phyloP scores from a whole-genome alignment of 768 basidiomycete genomes.

The Erythrobasidium yunnanense region DNA sequence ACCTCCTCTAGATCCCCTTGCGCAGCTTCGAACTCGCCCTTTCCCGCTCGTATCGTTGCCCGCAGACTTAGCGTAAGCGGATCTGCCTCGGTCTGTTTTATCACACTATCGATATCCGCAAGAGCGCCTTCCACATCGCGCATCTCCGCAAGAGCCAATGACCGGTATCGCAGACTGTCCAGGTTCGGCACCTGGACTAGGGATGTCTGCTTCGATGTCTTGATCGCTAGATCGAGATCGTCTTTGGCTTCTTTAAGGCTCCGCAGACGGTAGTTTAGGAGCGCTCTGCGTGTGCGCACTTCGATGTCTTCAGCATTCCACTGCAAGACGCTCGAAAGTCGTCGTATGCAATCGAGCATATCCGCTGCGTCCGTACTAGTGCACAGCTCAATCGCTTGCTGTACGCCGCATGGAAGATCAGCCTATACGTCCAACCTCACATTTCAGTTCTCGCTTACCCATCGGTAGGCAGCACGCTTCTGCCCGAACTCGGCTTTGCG shows the following conservation, averaged over 20 bases:
- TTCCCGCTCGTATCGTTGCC: not conserved
- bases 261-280: constrained; percentile 1
- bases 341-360: not conserved
- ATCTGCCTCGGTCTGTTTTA: not conserved
- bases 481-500: not conserved
- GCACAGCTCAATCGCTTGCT: not conserved
- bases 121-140: constrained; percentile 10
- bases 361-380: not conserved
- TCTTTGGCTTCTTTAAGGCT: not conserved
- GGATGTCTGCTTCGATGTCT: not conserved
- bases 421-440: not conserved
- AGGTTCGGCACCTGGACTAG: not conserved
- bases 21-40: constrained; percentile 10
- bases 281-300: constrained; percentile 4
- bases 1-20: not conserved
- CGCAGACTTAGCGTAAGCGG: constrained; percentile 2
- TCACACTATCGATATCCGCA: not conserved
- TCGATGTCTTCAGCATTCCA: constrained; percentile 7
- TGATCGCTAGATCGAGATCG: not conserved
- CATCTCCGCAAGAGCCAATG: not conserved
- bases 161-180: constrained; percentile 9
- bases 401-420: not conserved
- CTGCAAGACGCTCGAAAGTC: not conserved
- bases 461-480: constrained; percentile 4
- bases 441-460: not conserved